Evolutionary conservation across 2,329 filamentous ascomycete species (phyloP).

Genomic region (Colletotrichum trifolii): DNA sequence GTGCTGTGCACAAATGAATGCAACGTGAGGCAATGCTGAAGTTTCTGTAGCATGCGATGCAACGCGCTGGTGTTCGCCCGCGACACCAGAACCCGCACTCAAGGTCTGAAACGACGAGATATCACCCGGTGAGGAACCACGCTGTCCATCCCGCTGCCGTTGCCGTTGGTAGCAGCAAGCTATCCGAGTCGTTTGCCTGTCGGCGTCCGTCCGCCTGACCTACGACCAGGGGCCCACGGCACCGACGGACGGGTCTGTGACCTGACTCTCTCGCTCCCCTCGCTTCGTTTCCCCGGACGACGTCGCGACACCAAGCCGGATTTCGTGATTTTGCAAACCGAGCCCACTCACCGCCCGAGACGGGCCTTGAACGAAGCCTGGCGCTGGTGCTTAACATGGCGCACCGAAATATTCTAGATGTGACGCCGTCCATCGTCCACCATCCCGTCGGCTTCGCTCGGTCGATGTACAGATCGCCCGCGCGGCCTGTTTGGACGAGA

Average conservation of each 20-base stretch:
- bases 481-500: too few relatives aligned
- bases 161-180: conserved; percentile 6
- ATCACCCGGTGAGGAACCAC: conserved; percentile 31
- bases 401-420: too few relatives aligned
- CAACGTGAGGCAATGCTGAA: too few relatives aligned
- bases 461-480: too few relatives aligned
- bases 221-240: not conserved
- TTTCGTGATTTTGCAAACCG: conserved; percentile 1
- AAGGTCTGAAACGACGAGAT: conserved; percentile 34
- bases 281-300: not conserved
- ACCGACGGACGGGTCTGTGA: not conserved
- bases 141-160: not conserved
- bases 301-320: conserved; percentile 4
- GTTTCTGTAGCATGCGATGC: too few relatives aligned
- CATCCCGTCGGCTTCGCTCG: too few relatives aligned
- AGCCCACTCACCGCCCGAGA: conserved; percentile 3
- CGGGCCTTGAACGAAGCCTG: not conserved
- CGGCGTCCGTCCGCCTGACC: conserved; percentile 3
- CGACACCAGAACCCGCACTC: conserved; percentile 18
- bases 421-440: not conserved
- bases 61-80: not conserved
- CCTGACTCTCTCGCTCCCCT: conserved; percentile 4
- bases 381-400: too few relatives aligned
- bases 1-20: too few relatives aligned
- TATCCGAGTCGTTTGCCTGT: conserved; percentile 14